Base-by-base conservation (phyloP, 2,329 filamentous ascomycete species). In the Phoma sp. region DNA sequence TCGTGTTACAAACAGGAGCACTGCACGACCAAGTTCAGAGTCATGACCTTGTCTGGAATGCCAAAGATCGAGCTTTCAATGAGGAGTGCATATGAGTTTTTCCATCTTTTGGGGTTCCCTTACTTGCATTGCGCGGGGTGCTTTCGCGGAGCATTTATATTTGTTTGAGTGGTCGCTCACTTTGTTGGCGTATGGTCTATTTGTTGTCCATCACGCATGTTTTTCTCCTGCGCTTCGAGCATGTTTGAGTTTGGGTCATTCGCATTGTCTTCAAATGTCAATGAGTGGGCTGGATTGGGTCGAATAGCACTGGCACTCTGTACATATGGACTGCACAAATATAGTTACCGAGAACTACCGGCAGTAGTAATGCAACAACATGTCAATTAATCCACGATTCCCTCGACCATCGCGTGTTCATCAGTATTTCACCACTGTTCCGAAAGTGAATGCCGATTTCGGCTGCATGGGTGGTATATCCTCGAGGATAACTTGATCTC, bases 81-180 rank as follows among this genome's bases (percentile, higher is more conserved):
- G 11, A 36, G 2, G 30, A 26, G 20, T 34, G 42, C 30, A 45
- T 12, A 45, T 28, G 20, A 20, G 14, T 57, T 61, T 26, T 59
- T 56, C 56, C 40, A 62, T 53, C 64, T 52, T 53, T 47, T 61
- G 53, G 39, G 58, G 21, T 36, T 54, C 39, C 45, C 34, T 45
- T 54, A 28, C 43, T 66, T 72, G 69, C 68, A 71, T 72, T 69
- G 69, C 67, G 62, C 54, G 57, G 58, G 60, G 57, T 63, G 50
- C 60, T 50, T 60, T 65, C 32, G 60, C 52, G 62, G 59, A 64
- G 67, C 65, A 69, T 71, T 25, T 66, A 57, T 65, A 56, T 34
- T 59, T 56, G 38, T 52, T 55, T 23, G 21, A 37, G 36, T 50
- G 47, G 11, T 55, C 36, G 42, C 15, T 55, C 42, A 42, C 52